Percentiles rank a stretch among this genome's conserved stretches.
phyloP scores from a whole-genome alignment of 768 basidiomycete genomes.

The Hemileccinum rubropunctum region DNA sequence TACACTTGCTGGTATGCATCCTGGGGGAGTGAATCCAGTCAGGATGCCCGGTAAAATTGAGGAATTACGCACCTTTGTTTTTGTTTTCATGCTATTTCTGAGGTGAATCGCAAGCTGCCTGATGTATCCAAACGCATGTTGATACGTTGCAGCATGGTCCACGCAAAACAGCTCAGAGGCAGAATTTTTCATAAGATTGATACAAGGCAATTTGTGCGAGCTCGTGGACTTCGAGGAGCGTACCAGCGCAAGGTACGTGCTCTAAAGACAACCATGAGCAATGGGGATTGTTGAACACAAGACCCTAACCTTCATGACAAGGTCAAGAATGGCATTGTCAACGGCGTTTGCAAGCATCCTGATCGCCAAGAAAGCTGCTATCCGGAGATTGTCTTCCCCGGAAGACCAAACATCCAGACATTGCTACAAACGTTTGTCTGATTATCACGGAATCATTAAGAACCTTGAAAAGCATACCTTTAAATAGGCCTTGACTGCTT shows the following conservation, averaged over 20 bases:
- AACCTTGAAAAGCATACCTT: slow-evolving; percentile 55
- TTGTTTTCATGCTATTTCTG: slow-evolving; percentile 85
- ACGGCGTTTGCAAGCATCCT: slow-evolving; percentile 73
- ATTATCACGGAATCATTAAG: not conserved
- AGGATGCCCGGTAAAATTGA: slow-evolving; percentile 5
- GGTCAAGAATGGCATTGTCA: slow-evolving; percentile 79
- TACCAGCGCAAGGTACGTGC: slow-evolving; percentile 84
- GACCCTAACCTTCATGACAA: slow-evolving; percentile 72
- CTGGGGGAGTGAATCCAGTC: slow-evolving; percentile 34
- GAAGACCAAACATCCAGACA: slow-evolving; percentile 84
- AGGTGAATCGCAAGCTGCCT: slow-evolving; percentile 92
- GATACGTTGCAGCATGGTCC: slow-evolving; percentile 73
- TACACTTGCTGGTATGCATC: slow-evolving; percentile 94
- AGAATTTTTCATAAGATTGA: slow-evolving; percentile 97
- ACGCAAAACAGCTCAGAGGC: slow-evolving; percentile 89
- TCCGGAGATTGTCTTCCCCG: slow-evolving; percentile 75
- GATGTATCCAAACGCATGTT: slow-evolving; percentile 95
- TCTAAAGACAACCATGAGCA: slow-evolving; percentile 42
- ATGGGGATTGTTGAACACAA: not conserved
- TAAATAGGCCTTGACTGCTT: slow-evolving; percentile 80
- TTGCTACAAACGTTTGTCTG: slow-evolving; percentile 43
- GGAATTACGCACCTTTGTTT: slow-evolving; percentile 61
- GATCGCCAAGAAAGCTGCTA: slow-evolving; percentile 84
- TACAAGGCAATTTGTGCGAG: slow-evolving; percentile 81
- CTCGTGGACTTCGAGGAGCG: slow-evolving; percentile 84